Percentiles rank a stretch among this genome's conserved stretches.
phyloP scores from a whole-genome alignment of 768 basidiomycete genomes.

The Tulasnella sp. region DNA sequence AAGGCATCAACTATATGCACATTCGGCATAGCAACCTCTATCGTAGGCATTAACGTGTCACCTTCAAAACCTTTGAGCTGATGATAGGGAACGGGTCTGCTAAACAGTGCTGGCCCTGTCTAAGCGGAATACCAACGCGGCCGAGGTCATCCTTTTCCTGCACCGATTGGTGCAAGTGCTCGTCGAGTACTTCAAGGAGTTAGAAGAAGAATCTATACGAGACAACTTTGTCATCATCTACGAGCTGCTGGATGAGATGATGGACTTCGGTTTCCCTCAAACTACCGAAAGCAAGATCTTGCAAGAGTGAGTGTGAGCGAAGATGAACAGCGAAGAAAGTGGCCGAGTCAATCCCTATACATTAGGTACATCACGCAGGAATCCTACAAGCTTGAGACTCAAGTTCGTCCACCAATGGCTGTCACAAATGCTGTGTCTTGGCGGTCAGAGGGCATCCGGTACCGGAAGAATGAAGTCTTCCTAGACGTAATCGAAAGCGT shows the following conservation, averaged over 20 bases:
- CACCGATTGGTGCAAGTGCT: constrained; percentile 86
- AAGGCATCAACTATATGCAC: constrained; percentile 97
- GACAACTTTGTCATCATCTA: constrained; percentile 99
- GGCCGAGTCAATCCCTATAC: neutral
- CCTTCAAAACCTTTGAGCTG: neutral
- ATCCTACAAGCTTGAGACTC: constrained; percentile 91
- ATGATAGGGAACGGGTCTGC: neutral
- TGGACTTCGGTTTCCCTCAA: constrained; percentile 99
- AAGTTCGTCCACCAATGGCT: constrained; percentile 87
- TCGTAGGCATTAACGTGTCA: constrained; percentile 44
- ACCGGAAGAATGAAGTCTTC: constrained; percentile 99
- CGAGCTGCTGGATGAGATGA: constrained; percentile 98
- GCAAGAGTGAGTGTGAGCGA: constrained; percentile 61
- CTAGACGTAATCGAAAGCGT: constrained; percentile 97
- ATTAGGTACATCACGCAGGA: constrained; percentile 94
- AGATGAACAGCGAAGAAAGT: neutral
- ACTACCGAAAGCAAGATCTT: constrained; percentile 99
- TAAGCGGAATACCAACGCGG: constrained; percentile 91
- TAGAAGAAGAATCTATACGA: constrained; percentile 97
- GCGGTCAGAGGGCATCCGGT: constrained; percentile 94
- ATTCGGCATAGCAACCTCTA: constrained; percentile 97
- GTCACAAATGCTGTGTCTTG: constrained; percentile 98
- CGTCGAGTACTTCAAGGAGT: constrained; percentile 98
- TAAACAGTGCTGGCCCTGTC: constrained; percentile 82
- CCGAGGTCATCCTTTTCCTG: constrained; percentile 93